A percentile compares a stretch with the other conserved stretches of the same genome.
phyloP scores from a whole-genome alignment of 2,329 filamentous ascomycete species.

The Claviceps maximensis region DNA sequence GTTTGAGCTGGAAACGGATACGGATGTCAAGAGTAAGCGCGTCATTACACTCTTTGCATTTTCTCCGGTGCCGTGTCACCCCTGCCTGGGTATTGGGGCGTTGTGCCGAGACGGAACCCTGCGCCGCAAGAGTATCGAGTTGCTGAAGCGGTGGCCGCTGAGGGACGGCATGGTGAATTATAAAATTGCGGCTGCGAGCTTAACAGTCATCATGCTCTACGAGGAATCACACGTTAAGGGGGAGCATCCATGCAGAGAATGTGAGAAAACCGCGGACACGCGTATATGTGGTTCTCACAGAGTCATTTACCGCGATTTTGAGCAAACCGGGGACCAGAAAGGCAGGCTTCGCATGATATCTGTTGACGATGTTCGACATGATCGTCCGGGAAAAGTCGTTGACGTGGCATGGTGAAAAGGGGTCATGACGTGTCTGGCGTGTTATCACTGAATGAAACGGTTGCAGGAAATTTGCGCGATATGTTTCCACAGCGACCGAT shows the following conservation, averaged over 20 bases:
- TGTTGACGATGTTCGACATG: neutral
- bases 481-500: neutral
- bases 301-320: conserved; percentile 1
- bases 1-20: neutral
- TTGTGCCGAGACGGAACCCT: conserved; percentile 1
- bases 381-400: neutral
- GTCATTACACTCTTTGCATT: conserved; percentile 1
- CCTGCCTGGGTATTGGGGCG: neutral
- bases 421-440: too few species aligned
- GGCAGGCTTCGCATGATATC: conserved; percentile 1
- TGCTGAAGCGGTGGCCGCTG: conserved; percentile 2
- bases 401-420: neutral
- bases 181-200: neutral
- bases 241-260: neutral
- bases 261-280: neutral
- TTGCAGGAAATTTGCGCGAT: neutral
- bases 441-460: neutral
- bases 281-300: neutral
- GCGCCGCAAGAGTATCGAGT: neutral
- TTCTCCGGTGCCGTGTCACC: conserved; percentile 1
- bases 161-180: conserved; percentile 3
- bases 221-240: neutral
- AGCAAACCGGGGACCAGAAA: neutral
- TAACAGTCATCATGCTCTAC: neutral
- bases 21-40: neutral